Evolutionary conservation across 2,329 filamentous ascomycete genomes (phyloP).

Genomic region (Pseudocercospora musae): DNA sequence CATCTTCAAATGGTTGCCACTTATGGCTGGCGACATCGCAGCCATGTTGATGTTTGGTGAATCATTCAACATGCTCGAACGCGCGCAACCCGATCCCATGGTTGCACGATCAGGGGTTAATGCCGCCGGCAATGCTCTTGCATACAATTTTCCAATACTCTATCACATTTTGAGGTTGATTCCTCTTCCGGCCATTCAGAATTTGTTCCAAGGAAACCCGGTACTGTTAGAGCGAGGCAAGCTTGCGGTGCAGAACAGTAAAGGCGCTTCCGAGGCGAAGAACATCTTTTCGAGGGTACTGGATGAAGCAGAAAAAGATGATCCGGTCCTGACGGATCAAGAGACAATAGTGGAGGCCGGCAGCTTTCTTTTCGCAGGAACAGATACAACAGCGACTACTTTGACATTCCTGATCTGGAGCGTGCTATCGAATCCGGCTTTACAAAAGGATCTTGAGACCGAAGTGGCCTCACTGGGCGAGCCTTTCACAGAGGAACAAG

Average conservation of each 20-base stretch:
- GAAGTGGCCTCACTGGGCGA: slow-evolving; percentile 22
- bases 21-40: slow-evolving; percentile 40
- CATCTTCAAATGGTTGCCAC: slow-evolving; percentile 38
- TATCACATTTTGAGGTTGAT: slow-evolving; percentile 11
- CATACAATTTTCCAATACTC: slow-evolving; percentile 9
- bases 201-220: slow-evolving; percentile 7
- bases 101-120: neutral
- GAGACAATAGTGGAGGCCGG: slow-evolving; percentile 24
- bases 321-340: slow-evolving; percentile 20
- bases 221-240: slow-evolving; percentile 5
- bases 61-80: slow-evolving; percentile 37
- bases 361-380: slow-evolving; percentile 27
- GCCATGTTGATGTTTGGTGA: slow-evolving; percentile 39
- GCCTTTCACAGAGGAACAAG: slow-evolving; percentile 25
- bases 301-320: slow-evolving; percentile 24
- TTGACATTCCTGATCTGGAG: slow-evolving; percentile 29
- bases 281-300: slow-evolving; percentile 26
- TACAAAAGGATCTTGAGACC: slow-evolving; percentile 21
- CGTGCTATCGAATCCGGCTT: slow-evolving; percentile 18
- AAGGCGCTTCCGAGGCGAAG: slow-evolving; percentile 4
- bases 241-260: slow-evolving; percentile 10
- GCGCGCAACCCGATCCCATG: slow-evolving; percentile 23
- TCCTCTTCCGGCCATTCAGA: slow-evolving; percentile 6
- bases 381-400: slow-evolving; percentile 29
- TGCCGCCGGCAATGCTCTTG: slow-evolving; percentile 3